Conservation (phyloP, 2,329 filamentous ascomycete species). For the Dactylellina drechsleri region DNA sequence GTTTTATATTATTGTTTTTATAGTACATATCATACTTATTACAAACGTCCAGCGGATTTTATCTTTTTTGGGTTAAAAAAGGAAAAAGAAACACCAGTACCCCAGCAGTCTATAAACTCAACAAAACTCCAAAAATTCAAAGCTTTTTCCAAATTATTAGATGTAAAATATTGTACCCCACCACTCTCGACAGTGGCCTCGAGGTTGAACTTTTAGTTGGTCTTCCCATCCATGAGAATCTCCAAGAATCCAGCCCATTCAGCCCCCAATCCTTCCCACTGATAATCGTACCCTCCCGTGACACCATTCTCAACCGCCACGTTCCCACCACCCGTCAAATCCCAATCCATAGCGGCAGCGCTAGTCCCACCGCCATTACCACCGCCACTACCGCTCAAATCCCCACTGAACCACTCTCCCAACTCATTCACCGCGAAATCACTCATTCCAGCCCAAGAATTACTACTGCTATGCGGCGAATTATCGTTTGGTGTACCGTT, state of each 20-base stretch:
- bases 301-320: slow-evolving; percentile 52
- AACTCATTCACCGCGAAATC: slow-evolving; percentile 49
- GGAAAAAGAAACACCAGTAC: no score
- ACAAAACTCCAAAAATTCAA: no score
- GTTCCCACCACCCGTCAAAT: slow-evolving; percentile 43
- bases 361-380: slow-evolving; percentile 1
- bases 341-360: slow-evolving; percentile 41
- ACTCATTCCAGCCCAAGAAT: slow-evolving; percentile 44
- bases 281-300: slow-evolving; percentile 52
- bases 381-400: slow-evolving; percentile 21
- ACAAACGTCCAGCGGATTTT: no score
- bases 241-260: slow-evolving; percentile 53
- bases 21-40: no score
- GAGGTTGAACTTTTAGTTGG: slow-evolving; percentile 13
- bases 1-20: no score
- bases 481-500: slow-evolving; percentile 52
- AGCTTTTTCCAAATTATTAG: no score
- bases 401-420: slow-evolving; percentile 49
- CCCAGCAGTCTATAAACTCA: no score
- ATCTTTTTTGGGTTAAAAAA: no score
- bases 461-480: slow-evolving; percentile 47
- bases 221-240: slow-evolving; percentile 54
- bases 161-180: no score
- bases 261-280: slow-evolving; percentile 47
- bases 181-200: no score